Base-by-base conservation (phyloP, 352 stramenopile species). In the Globisporangium ultimum region DNA sequence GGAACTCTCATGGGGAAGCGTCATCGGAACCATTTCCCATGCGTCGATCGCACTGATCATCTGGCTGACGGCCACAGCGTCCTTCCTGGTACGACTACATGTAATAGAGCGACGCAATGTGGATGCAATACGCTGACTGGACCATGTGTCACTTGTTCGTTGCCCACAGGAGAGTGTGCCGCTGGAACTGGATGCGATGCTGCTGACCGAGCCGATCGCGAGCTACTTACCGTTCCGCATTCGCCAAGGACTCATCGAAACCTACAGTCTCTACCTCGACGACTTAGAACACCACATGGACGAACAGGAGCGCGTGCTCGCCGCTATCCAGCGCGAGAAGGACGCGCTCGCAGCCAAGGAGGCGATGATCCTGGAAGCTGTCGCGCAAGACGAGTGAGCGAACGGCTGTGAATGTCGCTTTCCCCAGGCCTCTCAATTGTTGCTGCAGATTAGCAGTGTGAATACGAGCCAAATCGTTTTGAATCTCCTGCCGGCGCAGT, bases 211-310 rank as follows among this genome's bases (percentile, higher is more conserved):
- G 64, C 85, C 85, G 13, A 87, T 95, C 56, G 77, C 81, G 50
- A 86, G 78, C 61, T 95, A 71, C 60, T 56, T 95, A 45, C 85
- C 85, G 15, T 93, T 90, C 60, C 85, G 85, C 48, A 95, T 95
- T 67, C 83, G 81, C 22, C 85, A 95, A 60, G 85, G 85, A 15
- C 72, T 95, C 34, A 95, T 95, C 60, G 83, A 95, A 64, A 95
- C 85, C 15, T 95, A 95, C 72, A 95, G 84, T 53, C 74, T 95
- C 53, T 87, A 95, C 54, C 63, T 93, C 51, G 85, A 95, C 59
- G 85, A 95, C 60, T 65, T 93, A 42, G 83, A 93, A 68, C 83
- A 92, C 66, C 83, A 93, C 67, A 81, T 76, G 46, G 76, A 88
- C 55, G 83, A 93, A 65, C 78, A 93, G 67, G 83, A 93, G 71